Evolutionary conservation across 2,329 filamentous ascomycete species (phyloP).

Genomic region (Aspergillus quadrilineatus): DNA sequence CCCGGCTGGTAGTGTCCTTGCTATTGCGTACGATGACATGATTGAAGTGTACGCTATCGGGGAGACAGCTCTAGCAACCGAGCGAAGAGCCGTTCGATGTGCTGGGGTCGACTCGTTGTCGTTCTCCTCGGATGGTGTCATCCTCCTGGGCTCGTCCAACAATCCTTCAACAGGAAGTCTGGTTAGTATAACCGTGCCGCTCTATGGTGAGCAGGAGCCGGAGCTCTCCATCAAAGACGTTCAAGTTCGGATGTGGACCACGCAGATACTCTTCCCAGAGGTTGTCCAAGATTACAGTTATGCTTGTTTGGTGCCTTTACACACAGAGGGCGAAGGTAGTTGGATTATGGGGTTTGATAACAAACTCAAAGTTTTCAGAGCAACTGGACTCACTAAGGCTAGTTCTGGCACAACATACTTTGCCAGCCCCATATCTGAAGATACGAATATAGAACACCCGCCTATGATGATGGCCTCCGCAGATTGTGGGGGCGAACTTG

Average conservation of each 20-base stretch:
- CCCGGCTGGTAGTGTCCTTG: conserved; percentile 76
- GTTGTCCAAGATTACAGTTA: conserved; percentile 77
- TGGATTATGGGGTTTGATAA: conserved; percentile 79
- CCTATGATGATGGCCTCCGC: conserved; percentile 70
- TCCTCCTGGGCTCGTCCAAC: conserved; percentile 73
- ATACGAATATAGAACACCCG: conserved; percentile 56
- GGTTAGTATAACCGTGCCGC: conserved; percentile 75
- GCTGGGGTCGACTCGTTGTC: conserved; percentile 70
- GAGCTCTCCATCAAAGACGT: conserved; percentile 57
- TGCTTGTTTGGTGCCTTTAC: conserved; percentile 62
- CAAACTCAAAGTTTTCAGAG: conserved; percentile 73
- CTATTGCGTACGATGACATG: conserved; percentile 81
- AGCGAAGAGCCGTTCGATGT: conserved; percentile 75
- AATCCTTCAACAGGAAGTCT: conserved; percentile 65
- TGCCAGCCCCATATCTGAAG: conserved; percentile 59
- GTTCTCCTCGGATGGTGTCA: conserved; percentile 75
- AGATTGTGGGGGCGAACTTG: conserved; percentile 68
- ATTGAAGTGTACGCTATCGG: conserved; percentile 81
- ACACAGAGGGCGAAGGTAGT: conserved; percentile 59
- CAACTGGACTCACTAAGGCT: conserved; percentile 71
- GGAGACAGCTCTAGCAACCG: conserved; percentile 61
- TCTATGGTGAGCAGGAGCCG: conserved; percentile 61
- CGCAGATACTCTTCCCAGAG: conserved; percentile 79
- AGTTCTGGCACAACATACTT: conserved; percentile 78
- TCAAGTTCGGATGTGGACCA: conserved; percentile 77